phyloP scores from a whole-genome alignment of 2,329 filamentous ascomycete genomes.

The Pleomassaria siparia region DNA sequence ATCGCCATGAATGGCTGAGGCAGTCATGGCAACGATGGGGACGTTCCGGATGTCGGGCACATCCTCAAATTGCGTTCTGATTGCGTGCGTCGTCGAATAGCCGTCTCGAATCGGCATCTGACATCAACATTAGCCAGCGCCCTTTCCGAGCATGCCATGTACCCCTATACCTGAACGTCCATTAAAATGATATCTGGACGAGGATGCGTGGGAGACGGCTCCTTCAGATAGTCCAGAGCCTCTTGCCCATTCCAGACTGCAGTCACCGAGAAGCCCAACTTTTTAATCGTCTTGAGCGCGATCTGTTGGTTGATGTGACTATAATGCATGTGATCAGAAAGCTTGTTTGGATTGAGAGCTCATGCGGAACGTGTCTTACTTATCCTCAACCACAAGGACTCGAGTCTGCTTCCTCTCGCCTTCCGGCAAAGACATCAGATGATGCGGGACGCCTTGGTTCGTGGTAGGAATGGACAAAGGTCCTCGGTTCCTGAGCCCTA shows the following conservation, averaged over 20 bases:
- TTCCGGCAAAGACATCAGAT: slow-evolving; percentile 52
- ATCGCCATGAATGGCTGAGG: slow-evolving; percentile 75
- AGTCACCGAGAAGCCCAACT: slow-evolving; percentile 69
- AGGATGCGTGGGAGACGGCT: slow-evolving; percentile 52
- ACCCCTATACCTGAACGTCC: slow-evolving; percentile 67
- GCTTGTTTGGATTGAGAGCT: background rate
- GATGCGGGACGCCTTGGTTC: slow-evolving; percentile 27
- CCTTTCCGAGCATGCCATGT: slow-evolving; percentile 4
- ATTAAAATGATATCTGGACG: slow-evolving; percentile 76
- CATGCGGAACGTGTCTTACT: slow-evolving; percentile 53
- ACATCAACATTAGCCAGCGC: slow-evolving; percentile 26
- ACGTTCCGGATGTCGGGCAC: slow-evolving; percentile 60
- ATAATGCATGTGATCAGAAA: slow-evolving; percentile 8
- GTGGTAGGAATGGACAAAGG: slow-evolving; percentile 20
- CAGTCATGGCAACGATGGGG: slow-evolving; percentile 81
- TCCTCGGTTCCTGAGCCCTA: slow-evolving; percentile 2
- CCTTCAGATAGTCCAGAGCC: slow-evolving; percentile 70
- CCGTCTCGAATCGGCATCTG: slow-evolving; percentile 68
- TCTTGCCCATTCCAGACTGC: slow-evolving; percentile 79
- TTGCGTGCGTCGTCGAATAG: slow-evolving; percentile 73
- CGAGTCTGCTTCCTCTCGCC: slow-evolving; percentile 65
- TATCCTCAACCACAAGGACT: slow-evolving; percentile 80
- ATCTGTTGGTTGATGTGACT: slow-evolving; percentile 71
- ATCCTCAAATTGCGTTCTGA: slow-evolving; percentile 68
- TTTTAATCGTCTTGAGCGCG: slow-evolving; percentile 72